A percentile compares a stretch with the other conserved stretches of the same genome.
Conservation (phyloP, 1,284 basidiomycete genomes). For the Somion occarium region DNA sequence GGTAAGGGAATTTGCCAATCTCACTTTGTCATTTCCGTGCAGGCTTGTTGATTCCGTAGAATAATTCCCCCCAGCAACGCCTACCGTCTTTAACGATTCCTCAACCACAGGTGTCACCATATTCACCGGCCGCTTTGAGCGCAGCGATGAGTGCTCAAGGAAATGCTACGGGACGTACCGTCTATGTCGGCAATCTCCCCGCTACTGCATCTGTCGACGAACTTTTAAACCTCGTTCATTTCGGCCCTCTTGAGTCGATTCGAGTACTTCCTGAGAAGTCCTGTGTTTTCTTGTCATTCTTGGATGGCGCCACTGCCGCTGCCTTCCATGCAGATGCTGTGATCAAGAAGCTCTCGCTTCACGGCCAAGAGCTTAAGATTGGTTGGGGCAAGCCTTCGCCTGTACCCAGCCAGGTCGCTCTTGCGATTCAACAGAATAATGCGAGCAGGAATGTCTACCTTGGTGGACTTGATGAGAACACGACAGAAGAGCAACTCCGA, state of each 20-base stretch:
- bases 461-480: conserved; percentile 82
- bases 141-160: conserved; percentile 62
- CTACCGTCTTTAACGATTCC: conserved; percentile 64
- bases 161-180: conserved; percentile 78
- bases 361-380: conserved; percentile 92
- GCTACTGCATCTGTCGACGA: conserved; percentile 97
- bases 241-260: conserved; percentile 94
- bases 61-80: conserved; percentile 40
- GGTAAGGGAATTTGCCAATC: conserved; percentile 31
- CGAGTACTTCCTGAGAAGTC: conserved; percentile 96
- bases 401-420: conserved; percentile 79
- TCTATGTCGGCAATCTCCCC: conserved; percentile 96
- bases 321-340: conserved; percentile 94
- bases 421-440: conserved; percentile 85
- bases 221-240: conserved; percentile 95
- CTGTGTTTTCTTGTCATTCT: conserved; percentile 97
- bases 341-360: conserved; percentile 87
- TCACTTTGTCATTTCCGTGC: neutral
- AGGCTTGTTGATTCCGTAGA: conserved; percentile 16
- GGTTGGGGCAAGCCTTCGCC: conserved; percentile 92
- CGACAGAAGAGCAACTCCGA: conserved; percentile 85
- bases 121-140: conserved; percentile 68
- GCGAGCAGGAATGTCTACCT: conserved; percentile 93
- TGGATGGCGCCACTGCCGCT: conserved; percentile 85
- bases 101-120: conserved; percentile 44